Evolutionary conservation across 805 yeast species (phyloP).

Genomic region (Starmera quercuum): DNA sequence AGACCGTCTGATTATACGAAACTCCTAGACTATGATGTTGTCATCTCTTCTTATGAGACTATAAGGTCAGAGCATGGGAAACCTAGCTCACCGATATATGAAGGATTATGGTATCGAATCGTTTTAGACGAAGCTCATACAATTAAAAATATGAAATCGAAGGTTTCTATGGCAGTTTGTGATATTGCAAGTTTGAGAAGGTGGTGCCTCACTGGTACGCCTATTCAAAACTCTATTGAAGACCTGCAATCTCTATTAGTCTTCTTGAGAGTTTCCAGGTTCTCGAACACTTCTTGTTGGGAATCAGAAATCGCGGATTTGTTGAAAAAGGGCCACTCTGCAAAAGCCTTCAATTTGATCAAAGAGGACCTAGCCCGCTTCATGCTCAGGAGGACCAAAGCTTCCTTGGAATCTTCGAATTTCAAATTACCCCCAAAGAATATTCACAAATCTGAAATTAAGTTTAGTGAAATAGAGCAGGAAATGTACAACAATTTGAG

Average conservation of each 20-base stretch:
- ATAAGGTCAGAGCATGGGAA: conserved; percentile 29
- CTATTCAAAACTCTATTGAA: conserved; percentile 47
- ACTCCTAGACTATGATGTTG: conserved; percentile 46
- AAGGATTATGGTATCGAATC: conserved; percentile 37
- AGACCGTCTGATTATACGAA: conserved; percentile 28
- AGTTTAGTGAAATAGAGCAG: conserved; percentile 20
- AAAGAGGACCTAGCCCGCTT: conserved; percentile 21
- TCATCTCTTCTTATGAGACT: conserved; percentile 63
- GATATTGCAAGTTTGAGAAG: conserved; percentile 33
- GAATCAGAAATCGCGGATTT: conserved; percentile 29
- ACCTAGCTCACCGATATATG: conserved; percentile 18
- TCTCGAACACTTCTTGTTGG: conserved; percentile 12
- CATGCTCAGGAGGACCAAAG: conserved; percentile 42
- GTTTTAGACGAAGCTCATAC: conserved; percentile 60
- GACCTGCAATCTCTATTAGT: conserved; percentile 45
- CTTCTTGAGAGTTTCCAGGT: conserved; percentile 31
- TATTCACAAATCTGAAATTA: conserved; percentile 10
- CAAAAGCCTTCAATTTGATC: conserved; percentile 24
- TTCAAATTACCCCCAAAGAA: conserved; percentile 15
- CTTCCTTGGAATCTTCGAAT: conserved; percentile 19
- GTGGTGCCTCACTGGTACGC: conserved; percentile 63
- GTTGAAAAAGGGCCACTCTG: conserved; percentile 27
- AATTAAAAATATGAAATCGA: conserved; percentile 43
- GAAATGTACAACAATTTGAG: conserved; percentile 19
- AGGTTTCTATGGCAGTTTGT: conserved; percentile 38